Base-by-base conservation (phyloP, 305 asterid genomes). In the Petunia hybrid region DNA sequence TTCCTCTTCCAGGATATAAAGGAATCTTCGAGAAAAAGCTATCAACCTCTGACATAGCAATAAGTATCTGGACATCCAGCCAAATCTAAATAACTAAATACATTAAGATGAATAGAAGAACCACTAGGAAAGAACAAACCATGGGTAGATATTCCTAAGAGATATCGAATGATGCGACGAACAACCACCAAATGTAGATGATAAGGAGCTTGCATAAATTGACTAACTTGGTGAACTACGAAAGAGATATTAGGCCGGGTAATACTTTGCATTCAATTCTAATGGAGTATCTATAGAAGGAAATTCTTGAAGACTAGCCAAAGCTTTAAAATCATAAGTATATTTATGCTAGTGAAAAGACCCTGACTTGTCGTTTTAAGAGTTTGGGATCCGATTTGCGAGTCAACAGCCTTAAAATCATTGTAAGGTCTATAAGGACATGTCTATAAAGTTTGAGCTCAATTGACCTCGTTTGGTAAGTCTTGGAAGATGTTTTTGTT, bases 31-130 rank as follows among this genome's bases (percentile, higher is more conserved):
- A 38, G n/a, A 45, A 38, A 66, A 6, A 66, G 16, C 16, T 48
- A 66, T 48, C 48, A 66, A 38, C 73, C 48, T 39, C 7, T 39
- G 13, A 45, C 8, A 4, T 7, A 66, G 5, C 74, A 8, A 1
- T 3, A 1, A 41, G 22, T 39, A 66, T 65, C 46, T 5, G 6
- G 46, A 6, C 45, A 65, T 35, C 46, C 71, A 13, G 13, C 46
- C 46, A 12, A 66, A 66, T 66, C 51, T 38, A 48, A 41, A 39
- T 66, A 16, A 66, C 53, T 65, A 38, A 35, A 65, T 4, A 8
- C 46, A 65, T 31, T 36, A 36, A 65, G 71, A 22, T 35, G 22
- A 65, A 65, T 3, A 65, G 71, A 35, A 65, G 71, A 65, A 65
- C 4, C 9, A 22, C 31, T 22, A 22, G 31, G 31, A 22, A 22